Percentiles rank a stretch among this genome's conserved stretches.
phyloP scores from a whole-genome alignment of 1,139 yeast genomes.

The Zhuliangozyma blackwelliae region DNA sequence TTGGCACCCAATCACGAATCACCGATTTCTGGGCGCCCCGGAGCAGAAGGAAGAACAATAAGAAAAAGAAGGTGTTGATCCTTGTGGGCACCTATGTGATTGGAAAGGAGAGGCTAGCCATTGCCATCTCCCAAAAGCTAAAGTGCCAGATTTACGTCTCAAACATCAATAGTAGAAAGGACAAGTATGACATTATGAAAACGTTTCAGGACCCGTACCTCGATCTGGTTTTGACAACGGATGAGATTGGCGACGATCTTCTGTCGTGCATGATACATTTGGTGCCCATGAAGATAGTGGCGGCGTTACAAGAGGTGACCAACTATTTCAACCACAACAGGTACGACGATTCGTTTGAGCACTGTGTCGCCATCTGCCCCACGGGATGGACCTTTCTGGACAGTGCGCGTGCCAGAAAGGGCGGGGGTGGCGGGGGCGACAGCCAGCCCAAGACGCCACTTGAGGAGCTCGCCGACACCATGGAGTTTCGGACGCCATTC shows the following conservation, averaged over 20 bases:
- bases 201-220: conserved; percentile 32
- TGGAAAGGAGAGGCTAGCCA: conserved; percentile 84
- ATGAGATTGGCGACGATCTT: conserved; percentile 29
- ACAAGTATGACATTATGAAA: conserved; percentile 39
- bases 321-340: conserved; percentile 49
- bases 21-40: conserved; percentile 34
- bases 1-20: conserved; percentile 41
- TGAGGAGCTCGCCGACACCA: conserved; percentile 13
- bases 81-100: conserved; percentile 88
- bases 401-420: neutral
- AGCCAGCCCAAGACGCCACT: conserved; percentile 6
- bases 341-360: conserved; percentile 44
- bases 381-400: conserved; percentile 77
- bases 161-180: conserved; percentile 47
- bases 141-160: conserved; percentile 47
- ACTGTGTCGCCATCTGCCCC: conserved; percentile 66
- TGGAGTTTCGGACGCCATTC: conserved; percentile 21
- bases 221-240: conserved; percentile 24
- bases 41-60: conserved; percentile 3
- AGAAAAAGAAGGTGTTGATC: conserved; percentile 47
- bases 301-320: conserved; percentile 32
- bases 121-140: conserved; percentile 58
- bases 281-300: conserved; percentile 54
- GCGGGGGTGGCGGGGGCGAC: neutral
- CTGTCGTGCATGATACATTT: conserved; percentile 57